Evolutionary conservation across 78 protist genomes (phyloP).

Genomic region (Protostelium mycophagum): DNA sequence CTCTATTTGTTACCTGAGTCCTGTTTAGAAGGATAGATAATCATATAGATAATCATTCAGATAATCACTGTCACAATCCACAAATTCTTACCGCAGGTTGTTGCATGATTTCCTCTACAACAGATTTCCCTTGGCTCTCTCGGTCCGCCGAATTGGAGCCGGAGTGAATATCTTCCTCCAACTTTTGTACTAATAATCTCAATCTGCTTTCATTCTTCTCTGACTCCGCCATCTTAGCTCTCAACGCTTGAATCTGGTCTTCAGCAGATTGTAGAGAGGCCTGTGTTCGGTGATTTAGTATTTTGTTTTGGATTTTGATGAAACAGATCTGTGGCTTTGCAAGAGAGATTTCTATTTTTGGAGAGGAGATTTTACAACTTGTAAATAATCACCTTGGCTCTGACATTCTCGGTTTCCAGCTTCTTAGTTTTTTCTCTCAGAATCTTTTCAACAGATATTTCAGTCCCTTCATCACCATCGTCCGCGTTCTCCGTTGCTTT

Average conservation of each 20-base stretch:
- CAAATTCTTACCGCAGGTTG: not conserved
- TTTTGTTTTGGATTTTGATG: no score
- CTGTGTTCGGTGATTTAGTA: not conserved
- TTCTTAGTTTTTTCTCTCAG: conserved; percentile 57
- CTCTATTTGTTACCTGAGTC: not conserved
- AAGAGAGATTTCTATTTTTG: no score
- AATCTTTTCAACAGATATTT: conserved; percentile 4
- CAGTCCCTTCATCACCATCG: not conserved
- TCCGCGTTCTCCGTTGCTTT: not conserved
- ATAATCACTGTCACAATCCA: no score
- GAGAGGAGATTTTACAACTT: not conserved
- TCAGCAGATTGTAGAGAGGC: conserved; percentile 1
- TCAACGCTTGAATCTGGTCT: conserved; percentile 1
- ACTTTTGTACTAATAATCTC: conserved; percentile 10
- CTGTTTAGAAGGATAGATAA: no score
- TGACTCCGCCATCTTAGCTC: conserved; percentile 4
- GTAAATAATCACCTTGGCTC: conserved; percentile 8
- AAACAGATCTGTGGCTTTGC: no score
- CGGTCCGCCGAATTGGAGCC: not conserved
- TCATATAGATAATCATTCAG: no score
- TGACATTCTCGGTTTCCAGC: conserved; percentile 46
- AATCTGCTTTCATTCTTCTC: conserved; percentile 12
- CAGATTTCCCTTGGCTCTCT: not conserved
- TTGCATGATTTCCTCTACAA: not conserved
- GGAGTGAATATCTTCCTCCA: conserved; percentile 36